A percentile compares a stretch with the other conserved stretches of the same genome.
Evolutionary conservation across 2,329 filamentous ascomycete species (phyloP).

Genomic region (Mariannaea sp.): DNA sequence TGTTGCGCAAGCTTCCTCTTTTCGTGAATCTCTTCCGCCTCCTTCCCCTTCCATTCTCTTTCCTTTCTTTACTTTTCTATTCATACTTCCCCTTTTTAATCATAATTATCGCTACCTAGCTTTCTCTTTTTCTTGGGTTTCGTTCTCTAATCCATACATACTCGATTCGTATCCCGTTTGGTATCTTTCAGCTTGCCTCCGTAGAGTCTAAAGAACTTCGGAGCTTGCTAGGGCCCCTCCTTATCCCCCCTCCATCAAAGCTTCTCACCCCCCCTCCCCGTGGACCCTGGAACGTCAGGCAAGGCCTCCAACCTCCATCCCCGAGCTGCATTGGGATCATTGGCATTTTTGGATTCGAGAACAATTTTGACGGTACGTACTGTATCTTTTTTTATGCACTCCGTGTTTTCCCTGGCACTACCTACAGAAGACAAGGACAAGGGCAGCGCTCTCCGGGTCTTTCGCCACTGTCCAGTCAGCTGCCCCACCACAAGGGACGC

Average conservation of each 20-base stretch:
- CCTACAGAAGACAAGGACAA: conserved; percentile 15
- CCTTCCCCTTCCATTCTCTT: not conserved
- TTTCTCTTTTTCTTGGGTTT: too few species aligned
- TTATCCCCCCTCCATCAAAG: conserved; percentile 10
- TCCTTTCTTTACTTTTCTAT: not conserved
- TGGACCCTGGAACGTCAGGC: conserved; percentile 20
- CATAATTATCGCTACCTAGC: too few species aligned
- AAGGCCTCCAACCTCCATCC: conserved; percentile 18
- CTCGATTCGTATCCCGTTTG: too few species aligned
- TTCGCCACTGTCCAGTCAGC: conserved; percentile 42
- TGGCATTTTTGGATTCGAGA: conserved; percentile 23
- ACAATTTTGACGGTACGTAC: conserved; percentile 18
- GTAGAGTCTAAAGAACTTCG: conserved; percentile 10
- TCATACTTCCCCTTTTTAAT: not conserved
- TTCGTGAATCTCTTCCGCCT: not conserved
- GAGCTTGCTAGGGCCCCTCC: conserved; percentile 14
- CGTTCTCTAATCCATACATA: too few species aligned
- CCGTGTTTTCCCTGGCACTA: not conserved
- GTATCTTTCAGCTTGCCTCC: conserved; percentile 17
- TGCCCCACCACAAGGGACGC: conserved; percentile 39
- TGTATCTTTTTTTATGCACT: conserved; percentile 5
- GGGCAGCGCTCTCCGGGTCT: conserved; percentile 27
- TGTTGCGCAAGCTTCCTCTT: too few species aligned
- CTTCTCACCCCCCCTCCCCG: conserved; percentile 6
- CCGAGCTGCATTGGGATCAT: conserved; percentile 17